Percentiles rank a stretch among this genome's conserved stretches.
Conservation (phyloP, 139 green algal species). For the Chlorokybus atmophyticus region DNA sequence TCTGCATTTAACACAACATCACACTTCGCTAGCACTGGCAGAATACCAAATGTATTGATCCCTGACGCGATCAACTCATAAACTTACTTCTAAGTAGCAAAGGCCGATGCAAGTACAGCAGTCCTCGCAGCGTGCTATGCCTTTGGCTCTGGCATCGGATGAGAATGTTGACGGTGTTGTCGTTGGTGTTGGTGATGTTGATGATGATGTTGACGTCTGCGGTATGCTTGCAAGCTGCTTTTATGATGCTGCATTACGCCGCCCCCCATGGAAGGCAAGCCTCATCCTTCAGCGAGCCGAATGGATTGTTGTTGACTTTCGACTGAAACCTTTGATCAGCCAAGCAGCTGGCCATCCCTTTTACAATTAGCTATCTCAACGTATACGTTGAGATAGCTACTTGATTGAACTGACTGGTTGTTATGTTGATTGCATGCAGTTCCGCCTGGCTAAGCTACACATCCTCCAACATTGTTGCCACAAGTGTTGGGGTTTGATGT, state of each 20-base stretch:
- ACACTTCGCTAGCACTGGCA: not conserved
- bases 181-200: not conserved
- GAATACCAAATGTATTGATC: not conserved
- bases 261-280: constrained; percentile 50
- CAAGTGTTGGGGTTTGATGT: no score
- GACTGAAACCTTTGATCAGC: no score
- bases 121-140: constrained; percentile 41
- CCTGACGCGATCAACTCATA: not conserved
- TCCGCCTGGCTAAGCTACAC: no score
- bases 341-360: no score
- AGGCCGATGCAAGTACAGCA: constrained; percentile 41
- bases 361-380: no score
- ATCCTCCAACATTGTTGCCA: no score
- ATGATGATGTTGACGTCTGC: not conserved
- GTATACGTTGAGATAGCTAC: not conserved
- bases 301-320: no score
- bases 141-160: constrained; percentile 7
- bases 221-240: constrained; percentile 20
- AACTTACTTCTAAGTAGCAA: not conserved
- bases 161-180: not conserved
- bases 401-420: no score
- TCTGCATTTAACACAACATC: not conserved
- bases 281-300: constrained; percentile 45
- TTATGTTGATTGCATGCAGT: no score
- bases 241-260: constrained; percentile 44